Evolutionary conservation across 345 rosid genomes (phyloP).

Genomic region (Anacardium occidentale): DNA sequence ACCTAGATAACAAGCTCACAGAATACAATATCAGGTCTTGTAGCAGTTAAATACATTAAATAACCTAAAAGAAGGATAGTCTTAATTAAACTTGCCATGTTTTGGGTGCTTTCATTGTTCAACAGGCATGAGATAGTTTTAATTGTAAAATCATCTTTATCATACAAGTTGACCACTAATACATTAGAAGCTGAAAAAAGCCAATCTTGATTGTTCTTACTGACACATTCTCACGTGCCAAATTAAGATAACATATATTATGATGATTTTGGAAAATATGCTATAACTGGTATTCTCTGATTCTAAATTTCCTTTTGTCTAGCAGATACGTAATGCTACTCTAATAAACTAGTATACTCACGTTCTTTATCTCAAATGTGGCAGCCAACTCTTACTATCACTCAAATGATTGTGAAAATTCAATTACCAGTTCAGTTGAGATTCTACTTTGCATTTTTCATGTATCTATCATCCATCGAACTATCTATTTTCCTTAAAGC

Average conservation of each 20-base stretch:
- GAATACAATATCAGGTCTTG: too few relatives aligned
- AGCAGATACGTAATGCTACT: background rate
- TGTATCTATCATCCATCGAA: too few relatives aligned
- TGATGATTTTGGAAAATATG: background rate
- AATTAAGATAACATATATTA: background rate
- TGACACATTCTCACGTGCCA: background rate
- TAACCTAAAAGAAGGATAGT: too few relatives aligned
- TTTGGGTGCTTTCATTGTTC: background rate
- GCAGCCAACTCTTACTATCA: background rate
- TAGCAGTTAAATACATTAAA: too few relatives aligned
- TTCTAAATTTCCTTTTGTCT: background rate
- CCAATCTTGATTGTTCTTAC: background rate
- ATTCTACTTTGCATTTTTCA: background rate
- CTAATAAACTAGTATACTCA: background rate
- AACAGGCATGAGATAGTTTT: background rate
- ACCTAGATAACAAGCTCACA: too few relatives aligned
- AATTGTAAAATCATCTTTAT: background rate
- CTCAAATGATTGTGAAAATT: background rate
- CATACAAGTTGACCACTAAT: background rate
- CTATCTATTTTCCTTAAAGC: too few relatives aligned
- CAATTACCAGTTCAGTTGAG: background rate
- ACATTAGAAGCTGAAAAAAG: background rate
- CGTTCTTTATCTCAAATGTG: background rate
- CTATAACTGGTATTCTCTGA: background rate
- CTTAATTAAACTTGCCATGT: conserved; percentile 2